Evolutionary conservation across 768 basidiomycete species (phyloP), one percentile per base, ranked within the genome.

Genomic region (Paxillus ammoniavirescens): DNA sequence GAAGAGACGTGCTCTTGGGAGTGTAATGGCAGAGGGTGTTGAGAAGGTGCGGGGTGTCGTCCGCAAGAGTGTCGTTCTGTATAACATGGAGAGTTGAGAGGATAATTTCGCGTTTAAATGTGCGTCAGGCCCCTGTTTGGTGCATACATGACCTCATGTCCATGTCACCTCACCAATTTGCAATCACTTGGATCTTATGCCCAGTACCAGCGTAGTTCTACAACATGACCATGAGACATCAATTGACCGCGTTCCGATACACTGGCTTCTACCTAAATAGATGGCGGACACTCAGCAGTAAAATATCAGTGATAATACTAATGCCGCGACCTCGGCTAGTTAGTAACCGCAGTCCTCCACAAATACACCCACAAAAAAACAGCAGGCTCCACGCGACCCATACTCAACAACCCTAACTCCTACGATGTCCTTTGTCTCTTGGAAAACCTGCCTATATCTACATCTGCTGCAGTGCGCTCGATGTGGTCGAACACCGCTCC

Each of bases 401-500:
- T 23, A 28, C 4, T 13, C 10, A 37, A 9, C 8, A 38, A 3
- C n/a, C 8, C 40, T 17, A 42, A 31, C 14, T 1, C 8, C 50
- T 52, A 58, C 33, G 69, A 65, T 14, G 63, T 60, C 46, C 67
- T 56, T 43, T 44, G 65, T 43, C 67, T 68, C 49, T 69, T 69
- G 23, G 60, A 55, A 7, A 54, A 42, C 37, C 69, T 51, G 49
- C 54, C 56, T 12, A 63, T 38, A 44, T 69, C 67, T 33, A 66
- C 40, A 5, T 70, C 68, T 8, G 57, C 57, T 26, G 54, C 59
- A 18, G 69, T 68, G 47, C 64, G 65, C 42, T 70, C 68, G 50
- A 70, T 70, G 31, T 70, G 68, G 45, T 71, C 65, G 26, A 70
- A 71, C 13, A 70, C 69, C 12, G 70, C 61, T 9, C 68, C 70